Evolutionary conservation across 352 stramenopile genomes (phyloP), one percentile per base, ranked within the genome.

Genomic region (Pythium monospermum): DNA sequence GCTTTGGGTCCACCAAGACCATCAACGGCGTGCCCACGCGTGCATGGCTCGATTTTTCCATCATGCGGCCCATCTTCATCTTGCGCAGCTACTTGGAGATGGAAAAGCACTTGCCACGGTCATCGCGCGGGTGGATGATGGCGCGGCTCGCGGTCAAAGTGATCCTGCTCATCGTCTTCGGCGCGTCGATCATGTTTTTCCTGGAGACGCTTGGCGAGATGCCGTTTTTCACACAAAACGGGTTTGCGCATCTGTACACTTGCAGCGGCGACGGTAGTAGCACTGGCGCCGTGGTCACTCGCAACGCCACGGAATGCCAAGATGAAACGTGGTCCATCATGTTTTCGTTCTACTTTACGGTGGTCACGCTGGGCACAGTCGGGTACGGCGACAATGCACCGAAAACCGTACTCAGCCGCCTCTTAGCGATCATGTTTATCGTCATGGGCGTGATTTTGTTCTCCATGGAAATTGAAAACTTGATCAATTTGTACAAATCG

Each of bases 341-440:
- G 80, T 94, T 91, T 53, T 85, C 83, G 3, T 87, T 91, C 49
- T 94, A 94, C 55, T 94, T 91, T 51, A 94, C 81, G 35, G 77
- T 94, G 42, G 83, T 94, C 74, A 96, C 85, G 22, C 74, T 96
- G 28, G 84, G 80, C 25, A 96, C 85, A 0, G 85, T 96, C 31
- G 85, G 85, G 0, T 96, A 94, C 43, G 85, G 85, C 16, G 85
- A 96, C 64, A 91, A 93, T 36, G 43, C 79, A 1, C 83, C 85
- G 22, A 77, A 90, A 56, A 91, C 81, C 10, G 84, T 92, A 16
- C 69, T 86, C n/a, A 89, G 80, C 22, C 71, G 85, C 2, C 63
- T 93, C 30, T 70, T 94, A 26, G 80, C 75, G 11, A 93, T 96
- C 62, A 83, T 91, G 65, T 93, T 96, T 52, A 94, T 96, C 51